A percentile compares a stretch with the other conserved stretches of the same genome.
These are phyloP conservation scores for Rehmannia glutinosa DNA, from an alignment of 257 asterid species.

Conservation along the genomic window DNA sequence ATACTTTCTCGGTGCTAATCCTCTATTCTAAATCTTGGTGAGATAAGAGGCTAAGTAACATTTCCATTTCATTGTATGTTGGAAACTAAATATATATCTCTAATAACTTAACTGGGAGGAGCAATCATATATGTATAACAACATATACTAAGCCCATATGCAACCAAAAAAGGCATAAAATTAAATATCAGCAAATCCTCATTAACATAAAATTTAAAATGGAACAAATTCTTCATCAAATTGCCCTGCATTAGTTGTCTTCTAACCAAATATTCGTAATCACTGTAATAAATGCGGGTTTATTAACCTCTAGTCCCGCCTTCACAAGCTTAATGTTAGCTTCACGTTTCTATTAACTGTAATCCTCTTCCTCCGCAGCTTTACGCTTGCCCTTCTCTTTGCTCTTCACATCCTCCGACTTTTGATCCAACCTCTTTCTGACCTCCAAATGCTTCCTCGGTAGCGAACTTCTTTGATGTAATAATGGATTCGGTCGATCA, in stretches of 20 bases:
- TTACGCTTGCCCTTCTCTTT: conserved; percentile 34
- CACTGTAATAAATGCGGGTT: conserved; percentile 14
- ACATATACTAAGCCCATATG: background rate
- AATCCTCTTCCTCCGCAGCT: conserved; percentile 32
- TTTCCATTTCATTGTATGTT: no score
- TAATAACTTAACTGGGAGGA: no score
- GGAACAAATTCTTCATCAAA: background rate
- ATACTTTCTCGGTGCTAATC: no score
- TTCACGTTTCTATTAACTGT: conserved; percentile 16
- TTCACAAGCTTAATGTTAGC: conserved; percentile 13
- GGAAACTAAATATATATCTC: no score
- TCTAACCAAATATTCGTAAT: conserved; percentile 7
- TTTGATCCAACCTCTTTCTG: conserved; percentile 49
- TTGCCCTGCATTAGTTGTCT: conserved; percentile 16
- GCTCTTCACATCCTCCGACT: conserved; percentile 32
- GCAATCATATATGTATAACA: background rate
- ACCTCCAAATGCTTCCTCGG: conserved; percentile 76
- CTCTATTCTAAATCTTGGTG: no score
- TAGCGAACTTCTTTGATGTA: conserved; percentile 87
- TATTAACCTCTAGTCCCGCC: conserved; percentile 19
- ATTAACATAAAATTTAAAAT: background rate
- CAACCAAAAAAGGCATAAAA: background rate
- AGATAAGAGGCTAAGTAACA: no score
- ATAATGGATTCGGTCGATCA: conserved; percentile 83
- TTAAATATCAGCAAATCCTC: conserved; percentile 12